Evolutionary conservation across 805 yeast genomes (phyloP), one percentile per base, ranked within the genome.

Genomic region (Yarrowia sp.): DNA sequence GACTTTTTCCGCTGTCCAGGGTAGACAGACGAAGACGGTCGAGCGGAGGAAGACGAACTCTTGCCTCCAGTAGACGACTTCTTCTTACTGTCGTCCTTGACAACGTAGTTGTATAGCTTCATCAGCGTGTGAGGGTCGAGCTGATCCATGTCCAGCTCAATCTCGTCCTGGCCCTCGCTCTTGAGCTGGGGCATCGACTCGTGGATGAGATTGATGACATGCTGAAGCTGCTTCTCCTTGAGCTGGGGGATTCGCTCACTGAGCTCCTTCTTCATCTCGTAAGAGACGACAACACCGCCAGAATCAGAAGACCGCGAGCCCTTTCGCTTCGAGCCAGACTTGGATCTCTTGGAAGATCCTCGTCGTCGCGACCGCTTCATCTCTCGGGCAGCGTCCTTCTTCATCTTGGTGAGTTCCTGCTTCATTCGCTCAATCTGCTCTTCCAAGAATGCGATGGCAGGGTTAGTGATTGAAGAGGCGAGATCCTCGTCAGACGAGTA

Each of bases 211-310:
- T 89, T 86, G 70, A 94, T 84, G 40, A 92, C 96, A 69, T 90
- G 89, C 72, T 88, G 90, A 73, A 94, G 81, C 79, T 91, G 91
- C 77, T 88, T 86, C 71, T 92, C 96, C 52, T 92, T 85, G 63
- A 84, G 76, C 70, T 87, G 79, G 69, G 86, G 87, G 76, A 95
- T 93, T 72, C 87, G 87, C 75, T 92, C 98, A 68, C 92, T 86
- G 69, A 95, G 87, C 76, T 92, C 95, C 76, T 91, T 91, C 84
- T 95, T 95, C 98, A 94, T 94, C 75, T 93, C 98, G 76, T 91
- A 95, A 0, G 97, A 91, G 66, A 94, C 92, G 68, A 77, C 74
- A 1, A 68, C 68, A 0, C 72, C 70, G 20, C 75, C 79, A 71
- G 33, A 79, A 34, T 70, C 66, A 14, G 69, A 44, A 50, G 68